These are phyloP conservation scores for Aspergillus vadensis DNA, from an alignment of 2,329 filamentous ascomycete genomes.

Conservation along the genomic window DNA sequence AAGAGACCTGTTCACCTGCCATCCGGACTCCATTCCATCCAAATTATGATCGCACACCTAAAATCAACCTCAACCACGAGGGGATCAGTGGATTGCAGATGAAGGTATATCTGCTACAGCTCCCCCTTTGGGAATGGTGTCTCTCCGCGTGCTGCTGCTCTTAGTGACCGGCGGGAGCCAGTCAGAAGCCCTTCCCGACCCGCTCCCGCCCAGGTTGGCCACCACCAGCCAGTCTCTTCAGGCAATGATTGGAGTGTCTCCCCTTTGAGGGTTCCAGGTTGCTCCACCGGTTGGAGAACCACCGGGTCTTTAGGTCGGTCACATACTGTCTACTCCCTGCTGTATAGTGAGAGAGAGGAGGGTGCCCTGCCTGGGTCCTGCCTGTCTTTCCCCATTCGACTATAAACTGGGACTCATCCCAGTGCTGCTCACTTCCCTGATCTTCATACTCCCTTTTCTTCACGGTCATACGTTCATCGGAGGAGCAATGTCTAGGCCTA, in stretches of 20 bases:
- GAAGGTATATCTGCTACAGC: constrained; percentile 21
- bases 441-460: constrained; percentile 3
- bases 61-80: background rate
- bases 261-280: background rate
- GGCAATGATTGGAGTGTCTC: constrained; percentile 11
- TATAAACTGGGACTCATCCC: constrained; percentile 16
- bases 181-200: constrained; percentile 6
- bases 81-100: constrained; percentile 30
- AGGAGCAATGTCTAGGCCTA: background rate
- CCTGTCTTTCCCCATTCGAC: background rate
- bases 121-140: constrained; percentile 38
- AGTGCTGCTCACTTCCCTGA: constrained; percentile 1
- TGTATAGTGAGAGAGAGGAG: background rate
- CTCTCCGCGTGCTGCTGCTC: constrained; percentile 17
- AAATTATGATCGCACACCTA: background rate
- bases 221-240: background rate
- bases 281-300: background rate
- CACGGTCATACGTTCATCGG: background rate
- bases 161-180: constrained; percentile 12
- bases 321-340: background rate
- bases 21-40: background rate
- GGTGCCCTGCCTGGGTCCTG: background rate
- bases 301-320: background rate
- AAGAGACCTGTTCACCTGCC: background rate
- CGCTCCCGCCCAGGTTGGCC: constrained; percentile 8